A percentile compares a stretch with the other conserved stretches of the same genome.
These are phyloP conservation scores for Pugionium cornutum DNA, from an alignment of 345 rosid genomes.

Conservation along the genomic window DNA sequence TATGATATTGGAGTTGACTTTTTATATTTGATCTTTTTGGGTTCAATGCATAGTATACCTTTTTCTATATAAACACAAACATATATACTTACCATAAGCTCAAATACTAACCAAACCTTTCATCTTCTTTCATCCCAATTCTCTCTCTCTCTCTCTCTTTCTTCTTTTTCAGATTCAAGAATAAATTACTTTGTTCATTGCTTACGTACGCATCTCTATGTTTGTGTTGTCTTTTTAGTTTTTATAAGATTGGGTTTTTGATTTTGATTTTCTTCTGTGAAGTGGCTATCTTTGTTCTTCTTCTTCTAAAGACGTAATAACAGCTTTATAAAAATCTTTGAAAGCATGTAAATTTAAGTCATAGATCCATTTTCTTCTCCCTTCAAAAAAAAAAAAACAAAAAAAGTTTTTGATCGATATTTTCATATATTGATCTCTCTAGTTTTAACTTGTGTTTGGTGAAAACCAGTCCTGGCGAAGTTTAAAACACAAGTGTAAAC, in stretches of 20 bases:
- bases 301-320: slow-evolving; percentile 34
- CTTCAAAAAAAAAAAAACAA: neutral
- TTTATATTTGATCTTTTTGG: slow-evolving; percentile 19
- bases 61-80: slow-evolving; percentile 26
- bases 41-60: slow-evolving; percentile 32
- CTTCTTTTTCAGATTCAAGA: slow-evolving; percentile 13
- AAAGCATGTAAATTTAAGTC: slow-evolving; percentile 41
- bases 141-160: slow-evolving; percentile 9
- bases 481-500: slow-evolving; percentile 48
- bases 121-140: slow-evolving; percentile 11
- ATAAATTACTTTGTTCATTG: slow-evolving; percentile 16
- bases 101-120: slow-evolving; percentile 27
- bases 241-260: slow-evolving; percentile 30
- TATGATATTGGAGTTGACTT: slow-evolving; percentile 39
- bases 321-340: slow-evolving; percentile 39
- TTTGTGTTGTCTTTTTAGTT: slow-evolving; percentile 24
- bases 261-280: slow-evolving; percentile 1
- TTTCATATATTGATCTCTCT: slow-evolving; percentile 23
- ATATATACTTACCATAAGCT: slow-evolving; percentile 34
- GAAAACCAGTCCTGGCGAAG: slow-evolving; percentile 48
- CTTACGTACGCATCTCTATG: slow-evolving; percentile 23
- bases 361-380: slow-evolving; percentile 7
- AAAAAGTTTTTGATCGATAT: neutral
- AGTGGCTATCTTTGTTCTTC: slow-evolving; percentile 34
- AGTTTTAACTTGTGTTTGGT: slow-evolving; percentile 26